A percentile compares a stretch with the other conserved stretches of the same genome.
Evolutionary conservation across 2,329 filamentous ascomycete genomes (phyloP).

Genomic region (Monosporascus ibericus): DNA sequence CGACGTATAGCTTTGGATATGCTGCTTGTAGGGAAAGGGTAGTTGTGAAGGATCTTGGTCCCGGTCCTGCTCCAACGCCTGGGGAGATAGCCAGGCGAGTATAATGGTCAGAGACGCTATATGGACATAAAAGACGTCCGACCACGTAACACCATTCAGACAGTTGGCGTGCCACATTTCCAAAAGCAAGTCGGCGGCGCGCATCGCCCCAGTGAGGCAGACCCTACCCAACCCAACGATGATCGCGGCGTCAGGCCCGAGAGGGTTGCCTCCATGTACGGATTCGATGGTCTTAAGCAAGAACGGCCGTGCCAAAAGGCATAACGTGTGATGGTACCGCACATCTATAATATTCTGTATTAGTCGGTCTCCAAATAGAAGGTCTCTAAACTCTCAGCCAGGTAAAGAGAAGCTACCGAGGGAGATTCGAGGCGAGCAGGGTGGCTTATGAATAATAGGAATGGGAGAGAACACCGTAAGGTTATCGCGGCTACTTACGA

Average conservation of each 20-base stretch:
- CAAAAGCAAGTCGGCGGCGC: conserved; percentile 11
- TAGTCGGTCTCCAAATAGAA: background rate
- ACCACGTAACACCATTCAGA: conserved; percentile 17
- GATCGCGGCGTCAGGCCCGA: conserved; percentile 11
- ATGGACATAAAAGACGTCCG: conserved; percentile 18
- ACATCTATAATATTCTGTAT: conserved; percentile 5
- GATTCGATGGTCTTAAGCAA: conserved; percentile 16
- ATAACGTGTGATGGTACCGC: conserved; percentile 20
- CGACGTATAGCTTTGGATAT: conserved; percentile 9
- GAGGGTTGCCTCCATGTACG: conserved; percentile 1
- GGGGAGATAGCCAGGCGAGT: conserved; percentile 14
- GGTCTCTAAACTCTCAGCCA: background rate
- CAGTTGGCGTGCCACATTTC: conserved; percentile 11
- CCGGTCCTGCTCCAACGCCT: conserved; percentile 5
- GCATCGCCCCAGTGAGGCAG: conserved; percentile 17
- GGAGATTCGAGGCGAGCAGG: background rate
- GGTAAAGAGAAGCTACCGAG: background rate
- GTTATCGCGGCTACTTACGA: conserved; percentile 1
- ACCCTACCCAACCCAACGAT: conserved; percentile 11
- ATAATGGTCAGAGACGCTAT: conserved; percentile 15
- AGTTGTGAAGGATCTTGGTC: background rate
- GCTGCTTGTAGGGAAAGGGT: conserved; percentile 2
- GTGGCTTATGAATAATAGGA: background rate
- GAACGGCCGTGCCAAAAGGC: conserved; percentile 22
- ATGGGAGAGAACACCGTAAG: background rate